Evolutionary conservation across 192 early-diverging fungal genomes (phyloP).

Genomic region (Entomortierella parvispora): DNA sequence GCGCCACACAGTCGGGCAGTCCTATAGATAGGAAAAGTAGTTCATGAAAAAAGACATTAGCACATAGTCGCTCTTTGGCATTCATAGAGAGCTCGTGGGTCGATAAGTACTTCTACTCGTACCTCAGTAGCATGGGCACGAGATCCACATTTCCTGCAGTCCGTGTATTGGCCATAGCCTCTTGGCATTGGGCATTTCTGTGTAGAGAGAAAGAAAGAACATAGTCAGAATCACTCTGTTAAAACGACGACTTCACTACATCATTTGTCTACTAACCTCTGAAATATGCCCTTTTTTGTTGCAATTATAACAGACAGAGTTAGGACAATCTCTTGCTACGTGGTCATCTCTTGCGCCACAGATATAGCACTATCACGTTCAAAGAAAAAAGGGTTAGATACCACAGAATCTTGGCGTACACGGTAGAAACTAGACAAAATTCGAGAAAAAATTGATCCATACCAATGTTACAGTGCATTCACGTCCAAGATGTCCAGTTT

Average conservation of each 20-base stretch:
- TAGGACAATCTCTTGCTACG: constrained; percentile 3
- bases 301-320: constrained; percentile 24
- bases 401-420: no score
- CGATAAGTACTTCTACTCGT: no score
- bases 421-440: no score
- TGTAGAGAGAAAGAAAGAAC: background rate
- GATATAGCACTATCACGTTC: constrained; percentile 12
- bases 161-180: background rate
- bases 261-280: constrained; percentile 2
- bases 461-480: constrained; percentile 17
- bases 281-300: constrained; percentile 30
- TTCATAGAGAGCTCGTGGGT: no score
- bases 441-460: background rate
- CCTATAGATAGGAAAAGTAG: background rate
- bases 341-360: constrained; percentile 36
- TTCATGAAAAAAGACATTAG: no score
- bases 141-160: constrained; percentile 14
- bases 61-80: no score
- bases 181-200: constrained; percentile 16
- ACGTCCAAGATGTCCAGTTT: constrained; percentile 14
- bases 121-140: constrained; percentile 27
- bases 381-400: background rate
- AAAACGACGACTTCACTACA: no score
- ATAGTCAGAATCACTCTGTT: no score
- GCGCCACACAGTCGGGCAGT: constrained; percentile 42